Conservation (phyloP, 495 filamentous ascomycete genomes). For the Podospora didyma region DNA sequence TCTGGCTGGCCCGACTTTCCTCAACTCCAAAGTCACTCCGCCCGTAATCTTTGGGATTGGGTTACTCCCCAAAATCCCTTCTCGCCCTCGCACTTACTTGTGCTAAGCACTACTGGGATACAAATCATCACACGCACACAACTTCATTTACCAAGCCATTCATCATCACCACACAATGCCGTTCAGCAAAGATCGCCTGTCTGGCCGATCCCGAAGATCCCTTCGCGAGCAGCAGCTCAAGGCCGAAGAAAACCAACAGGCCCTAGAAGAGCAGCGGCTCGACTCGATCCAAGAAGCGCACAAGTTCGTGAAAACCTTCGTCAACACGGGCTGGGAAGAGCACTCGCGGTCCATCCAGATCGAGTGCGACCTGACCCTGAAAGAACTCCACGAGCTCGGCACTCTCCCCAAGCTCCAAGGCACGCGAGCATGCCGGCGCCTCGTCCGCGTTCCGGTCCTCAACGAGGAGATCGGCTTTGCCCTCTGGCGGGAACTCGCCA, state of each 20-base stretch:
- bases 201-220: not conserved
- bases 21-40: too few species aligned
- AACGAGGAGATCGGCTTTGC: constrained; percentile 17
- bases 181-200: not conserved
- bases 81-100: too few species aligned
- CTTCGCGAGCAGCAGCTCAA: not conserved
- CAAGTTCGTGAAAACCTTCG: constrained; percentile 11
- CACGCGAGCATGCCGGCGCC: constrained; percentile 4
- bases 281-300: constrained; percentile 12
- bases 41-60: too few species aligned
- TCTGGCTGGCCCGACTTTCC: too few species aligned
- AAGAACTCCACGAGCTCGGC: constrained; percentile 16
- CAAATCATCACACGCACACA: not conserved
- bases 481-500: constrained; percentile 13
- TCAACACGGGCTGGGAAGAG: constrained; percentile 10
- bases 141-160: not conserved
- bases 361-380: constrained; percentile 13
- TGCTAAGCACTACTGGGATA: too few species aligned
- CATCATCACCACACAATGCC: not conserved
- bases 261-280: not conserved
- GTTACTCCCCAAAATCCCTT: too few species aligned
- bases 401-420: constrained; percentile 7
- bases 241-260: not conserved
- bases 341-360: constrained; percentile 6
- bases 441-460: constrained; percentile 19